These are phyloP conservation scores for Dipodascopsis uninucleata DNA, from an alignment of 805 yeast genomes.

Conservation along the genomic window DNA sequence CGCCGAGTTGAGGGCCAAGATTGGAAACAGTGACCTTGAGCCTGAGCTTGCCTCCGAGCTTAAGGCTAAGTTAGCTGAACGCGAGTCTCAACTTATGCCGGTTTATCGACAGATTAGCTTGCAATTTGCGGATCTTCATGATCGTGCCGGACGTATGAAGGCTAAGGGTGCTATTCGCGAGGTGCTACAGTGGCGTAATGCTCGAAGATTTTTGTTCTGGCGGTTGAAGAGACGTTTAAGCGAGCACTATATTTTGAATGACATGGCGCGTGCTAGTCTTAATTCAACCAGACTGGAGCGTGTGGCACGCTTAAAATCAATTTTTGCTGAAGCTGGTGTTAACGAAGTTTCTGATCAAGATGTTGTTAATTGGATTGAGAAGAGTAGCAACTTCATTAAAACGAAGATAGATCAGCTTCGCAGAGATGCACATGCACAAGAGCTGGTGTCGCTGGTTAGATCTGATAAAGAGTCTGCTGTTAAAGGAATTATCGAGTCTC, in stretches of 20 bases:
- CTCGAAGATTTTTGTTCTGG: conserved; percentile 99
- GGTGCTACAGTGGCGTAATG: conserved; percentile 77
- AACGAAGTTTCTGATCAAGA: conserved; percentile 16
- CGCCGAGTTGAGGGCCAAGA: conserved; percentile 59
- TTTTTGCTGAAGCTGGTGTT: conserved; percentile 24
- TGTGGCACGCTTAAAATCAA: conserved; percentile 68
- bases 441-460: conserved; percentile 14
- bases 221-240: conserved; percentile 91
- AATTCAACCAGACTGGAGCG: conserved; percentile 69
- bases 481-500: conserved; percentile 29
- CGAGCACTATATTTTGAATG: conserved; percentile 81
- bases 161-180: conserved; percentile 88
- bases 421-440: conserved; percentile 18
- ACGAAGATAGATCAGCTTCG: conserved; percentile 15
- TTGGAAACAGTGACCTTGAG: conserved; percentile 48
- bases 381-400: conserved; percentile 4
- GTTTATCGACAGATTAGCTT: conserved; percentile 87
- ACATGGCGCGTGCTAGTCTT: conserved; percentile 58
- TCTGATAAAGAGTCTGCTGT: conserved; percentile 19
- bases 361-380: conserved; percentile 21
- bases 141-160: conserved; percentile 94
- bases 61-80: conserved; percentile 62
- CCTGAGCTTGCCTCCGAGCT: conserved; percentile 63
- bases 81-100: conserved; percentile 80
- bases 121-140: conserved; percentile 97